Percentiles rank a stretch among this genome's conserved stretches.
These are phyloP conservation scores for Cucurbita maxima DNA, from an alignment of 306 rosid genomes.

Conservation along the genomic window DNA sequence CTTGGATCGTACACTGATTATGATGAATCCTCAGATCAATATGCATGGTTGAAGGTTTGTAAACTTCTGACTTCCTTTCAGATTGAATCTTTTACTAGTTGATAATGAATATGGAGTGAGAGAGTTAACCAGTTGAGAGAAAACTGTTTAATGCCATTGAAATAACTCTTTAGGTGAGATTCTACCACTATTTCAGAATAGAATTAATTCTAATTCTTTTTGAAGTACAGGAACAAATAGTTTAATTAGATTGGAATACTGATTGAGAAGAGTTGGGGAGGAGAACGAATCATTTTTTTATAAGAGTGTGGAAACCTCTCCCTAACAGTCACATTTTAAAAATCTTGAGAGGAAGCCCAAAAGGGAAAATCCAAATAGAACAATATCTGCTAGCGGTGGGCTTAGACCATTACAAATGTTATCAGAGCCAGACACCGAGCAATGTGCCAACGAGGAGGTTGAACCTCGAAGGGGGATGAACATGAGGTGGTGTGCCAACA, in stretches of 20 bases:
- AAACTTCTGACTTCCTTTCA: neutral
- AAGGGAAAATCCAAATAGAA: too few relatives aligned
- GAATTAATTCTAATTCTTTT: neutral
- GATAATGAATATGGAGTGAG: neutral
- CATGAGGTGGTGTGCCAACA: too few relatives aligned
- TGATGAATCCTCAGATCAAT: constrained; percentile 67
- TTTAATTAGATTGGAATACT: neutral
- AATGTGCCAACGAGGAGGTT: too few relatives aligned
- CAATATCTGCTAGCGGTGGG: too few relatives aligned
- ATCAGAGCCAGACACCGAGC: too few relatives aligned
- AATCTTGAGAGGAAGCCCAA: too few relatives aligned
- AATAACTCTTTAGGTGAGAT: neutral
- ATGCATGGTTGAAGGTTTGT: constrained; percentile 83
- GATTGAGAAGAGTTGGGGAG: neutral
- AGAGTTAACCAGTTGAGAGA: neutral
- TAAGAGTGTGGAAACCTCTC: too few relatives aligned
- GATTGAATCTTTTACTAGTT: neutral
- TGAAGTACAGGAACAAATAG: neutral
- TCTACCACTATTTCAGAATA: neutral
- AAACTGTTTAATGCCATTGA: neutral
- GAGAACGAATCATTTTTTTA: too few relatives aligned
- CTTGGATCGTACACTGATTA: constrained; percentile 77
- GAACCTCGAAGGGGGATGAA: too few relatives aligned
- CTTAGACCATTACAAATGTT: too few relatives aligned
- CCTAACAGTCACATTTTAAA: too few relatives aligned